Base-by-base conservation (phyloP, 2,329 filamentous ascomycete species). In the Phaeosphaeriaceae sp. region DNA sequence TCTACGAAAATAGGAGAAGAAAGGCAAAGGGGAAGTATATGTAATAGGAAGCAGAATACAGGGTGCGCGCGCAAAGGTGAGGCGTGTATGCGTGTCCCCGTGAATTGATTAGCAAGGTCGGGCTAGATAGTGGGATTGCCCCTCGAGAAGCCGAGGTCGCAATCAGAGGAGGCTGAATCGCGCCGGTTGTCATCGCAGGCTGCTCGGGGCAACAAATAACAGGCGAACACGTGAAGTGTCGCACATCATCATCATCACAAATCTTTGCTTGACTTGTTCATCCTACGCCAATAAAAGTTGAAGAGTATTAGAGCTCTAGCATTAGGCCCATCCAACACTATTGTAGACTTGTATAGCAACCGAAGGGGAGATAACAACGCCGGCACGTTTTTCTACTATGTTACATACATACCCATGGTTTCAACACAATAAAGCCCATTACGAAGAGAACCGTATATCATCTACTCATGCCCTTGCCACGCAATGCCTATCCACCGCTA, bases 291-390 rank as follows among this genome's bases (percentile, higher is more conserved):
- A 26, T 26, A 7, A 26, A 26, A 26, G 23, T 26, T 26, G 33
- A 42, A 26, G 28, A 38, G 48, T 37, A 52, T 61, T 53, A 45
- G 23, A 53, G 11, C 52, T 52, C 48, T 40, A 36, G 40, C 40
- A 46, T 42, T 42, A 40, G 39, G 39, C 37, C 38, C 50, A 43
- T 45, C 20, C 33, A 38, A 44, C 42, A 38, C 35, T 16, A 38
- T 42, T 40, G 23, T 26, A 50, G 47, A 54, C 50, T 42, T 52
- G 39, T 54, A 63, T 52, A 60, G 23, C 6, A 26, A 43, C 29
- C 55, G 49, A 58, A 67, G 57, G 54, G 54, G 60, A 58, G 61
- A 56, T 52, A 34, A 54, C 46, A 69, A 64, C 61, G 64, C 64
- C 54, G 42, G 56, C 16, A 55, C 51, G 49, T 60, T 62, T 58